phyloP scores from a whole-genome alignment of 2,329 filamentous ascomycete genomes.

The Colletotrichum spaethianum region DNA sequence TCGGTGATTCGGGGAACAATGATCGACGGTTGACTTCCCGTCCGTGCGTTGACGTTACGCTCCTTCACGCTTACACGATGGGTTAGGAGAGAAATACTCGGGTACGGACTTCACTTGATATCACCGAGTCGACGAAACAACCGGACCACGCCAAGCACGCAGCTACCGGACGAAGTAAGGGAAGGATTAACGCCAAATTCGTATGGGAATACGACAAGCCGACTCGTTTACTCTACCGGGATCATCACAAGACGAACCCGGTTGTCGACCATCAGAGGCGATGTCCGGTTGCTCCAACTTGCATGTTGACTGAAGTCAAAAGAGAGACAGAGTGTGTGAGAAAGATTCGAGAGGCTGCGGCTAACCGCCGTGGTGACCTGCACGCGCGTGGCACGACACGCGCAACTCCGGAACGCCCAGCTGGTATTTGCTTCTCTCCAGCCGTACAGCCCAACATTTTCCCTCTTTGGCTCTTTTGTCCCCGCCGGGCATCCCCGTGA shows the following conservation, averaged over 20 bases:
- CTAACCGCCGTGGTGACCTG: slow-evolving; percentile 13
- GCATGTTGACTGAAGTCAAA: slow-evolving; percentile 3
- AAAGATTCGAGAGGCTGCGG: slow-evolving; percentile 16
- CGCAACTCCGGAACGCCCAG: slow-evolving; percentile 22
- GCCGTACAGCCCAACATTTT: not conserved
- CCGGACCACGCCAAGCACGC: slow-evolving; percentile 26
- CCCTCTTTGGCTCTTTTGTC: not conserved
- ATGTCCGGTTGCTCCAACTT: slow-evolving; percentile 1
- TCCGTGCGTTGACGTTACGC: slow-evolving; percentile 30
- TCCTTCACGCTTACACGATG: slow-evolving; percentile 2
- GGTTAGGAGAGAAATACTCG: slow-evolving; percentile 8
- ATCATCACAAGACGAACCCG: not conserved
- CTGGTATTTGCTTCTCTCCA: slow-evolving; percentile 1
- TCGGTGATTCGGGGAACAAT: slow-evolving; percentile 35
- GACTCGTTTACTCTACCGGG: not conserved
- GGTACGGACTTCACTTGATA: slow-evolving; percentile 36
- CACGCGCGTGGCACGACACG: slow-evolving; percentile 30
- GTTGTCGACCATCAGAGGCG: not conserved
- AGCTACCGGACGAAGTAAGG: slow-evolving; percentile 23
- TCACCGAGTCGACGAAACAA: slow-evolving; percentile 32
- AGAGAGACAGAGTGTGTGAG: slow-evolving; percentile 10
- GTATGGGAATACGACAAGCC: not conserved
- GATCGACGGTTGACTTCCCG: slow-evolving; percentile 29
- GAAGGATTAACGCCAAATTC: not conserved
- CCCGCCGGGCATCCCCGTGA: slow-evolving; percentile 11